phyloP scores from a whole-genome alignment of 352 stramenopile species.

The Thalassiosira exigua region DNA sequence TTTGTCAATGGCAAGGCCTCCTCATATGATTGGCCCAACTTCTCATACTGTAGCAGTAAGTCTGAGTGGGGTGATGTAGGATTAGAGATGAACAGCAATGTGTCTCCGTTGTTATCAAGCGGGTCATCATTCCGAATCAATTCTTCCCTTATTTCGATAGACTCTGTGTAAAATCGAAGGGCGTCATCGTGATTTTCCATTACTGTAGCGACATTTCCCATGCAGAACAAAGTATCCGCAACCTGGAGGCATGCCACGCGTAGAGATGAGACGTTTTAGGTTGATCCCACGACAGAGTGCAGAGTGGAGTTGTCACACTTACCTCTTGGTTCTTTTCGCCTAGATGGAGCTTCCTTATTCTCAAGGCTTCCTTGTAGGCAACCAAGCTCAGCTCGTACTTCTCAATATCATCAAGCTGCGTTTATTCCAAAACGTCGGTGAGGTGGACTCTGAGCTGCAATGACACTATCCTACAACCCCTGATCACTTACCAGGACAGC shows the following conservation, averaged over 20 bases:
- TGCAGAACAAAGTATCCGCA: conserved; percentile 69
- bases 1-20: conserved; percentile 65
- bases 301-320: too few relatives aligned
- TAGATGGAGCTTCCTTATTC: conserved; percentile 59
- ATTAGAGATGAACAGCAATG: conserved; percentile 60
- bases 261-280: too few relatives aligned
- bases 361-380: conserved; percentile 70
- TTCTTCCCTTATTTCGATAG: conserved; percentile 51
- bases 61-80: conserved; percentile 29
- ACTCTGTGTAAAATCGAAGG: conserved; percentile 61
- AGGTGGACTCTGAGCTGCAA: too few relatives aligned
- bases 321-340: conserved; percentile 54
- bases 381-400: conserved; percentile 68
- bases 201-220: conserved; percentile 62
- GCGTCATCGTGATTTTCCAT: conserved; percentile 64
- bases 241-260: too few relatives aligned
- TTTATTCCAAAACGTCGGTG: too few relatives aligned
- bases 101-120: conserved; percentile 38
- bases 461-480: too few relatives aligned
- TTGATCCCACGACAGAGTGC: too few relatives aligned
- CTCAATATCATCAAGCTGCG: conserved; percentile 67
- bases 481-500: conserved; percentile 58
- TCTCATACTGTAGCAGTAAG: conserved; percentile 50
- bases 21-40: conserved; percentile 61
- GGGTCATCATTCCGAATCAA: conserved; percentile 42